These are phyloP conservation scores for Xylaria multiplex DNA, from an alignment of 2,329 filamentous ascomycete genomes.

Conservation along the genomic window DNA sequence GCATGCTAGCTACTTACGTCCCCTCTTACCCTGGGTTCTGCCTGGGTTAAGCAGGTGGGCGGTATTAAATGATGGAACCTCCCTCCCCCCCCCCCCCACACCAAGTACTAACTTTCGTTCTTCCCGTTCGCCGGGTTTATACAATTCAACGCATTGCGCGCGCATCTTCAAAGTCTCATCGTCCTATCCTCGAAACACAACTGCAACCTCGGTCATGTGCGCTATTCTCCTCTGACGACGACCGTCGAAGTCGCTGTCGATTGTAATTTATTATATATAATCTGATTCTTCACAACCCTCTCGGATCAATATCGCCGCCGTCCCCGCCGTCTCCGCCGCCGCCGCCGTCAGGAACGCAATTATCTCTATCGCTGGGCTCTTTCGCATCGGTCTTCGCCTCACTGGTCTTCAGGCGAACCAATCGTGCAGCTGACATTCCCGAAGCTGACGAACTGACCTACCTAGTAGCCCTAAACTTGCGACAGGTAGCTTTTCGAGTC, in stretches of 20 bases:
- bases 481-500: not conserved
- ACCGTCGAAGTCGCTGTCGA: not conserved
- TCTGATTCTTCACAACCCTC: not conserved
- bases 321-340: not conserved
- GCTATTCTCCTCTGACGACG: conserved; percentile 7
- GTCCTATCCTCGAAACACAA: conserved; percentile 16
- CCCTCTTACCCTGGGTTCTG: too few species aligned
- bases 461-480: conserved; percentile 9
- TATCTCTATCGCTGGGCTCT: not conserved
- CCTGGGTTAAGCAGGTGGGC: conserved; percentile 24
- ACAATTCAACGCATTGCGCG: conserved; percentile 19
- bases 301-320: not conserved
- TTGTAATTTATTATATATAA: not conserved
- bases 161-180: conserved; percentile 15
- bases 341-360: not conserved
- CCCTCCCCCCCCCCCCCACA: conserved; percentile 33
- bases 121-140: conserved; percentile 32
- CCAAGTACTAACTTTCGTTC: conserved; percentile 28
- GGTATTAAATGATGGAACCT: conserved; percentile 34
- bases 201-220: conserved; percentile 2
- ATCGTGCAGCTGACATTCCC: conserved; percentile 20
- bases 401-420: conserved; percentile 25
- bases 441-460: conserved; percentile 23
- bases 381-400: conserved; percentile 5
- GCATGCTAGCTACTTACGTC: too few species aligned